Percentiles rank a stretch among this genome's conserved stretches.
Conservation (phyloP, 2,329 filamentous ascomycete species). For the Fusarium subglutinans region DNA sequence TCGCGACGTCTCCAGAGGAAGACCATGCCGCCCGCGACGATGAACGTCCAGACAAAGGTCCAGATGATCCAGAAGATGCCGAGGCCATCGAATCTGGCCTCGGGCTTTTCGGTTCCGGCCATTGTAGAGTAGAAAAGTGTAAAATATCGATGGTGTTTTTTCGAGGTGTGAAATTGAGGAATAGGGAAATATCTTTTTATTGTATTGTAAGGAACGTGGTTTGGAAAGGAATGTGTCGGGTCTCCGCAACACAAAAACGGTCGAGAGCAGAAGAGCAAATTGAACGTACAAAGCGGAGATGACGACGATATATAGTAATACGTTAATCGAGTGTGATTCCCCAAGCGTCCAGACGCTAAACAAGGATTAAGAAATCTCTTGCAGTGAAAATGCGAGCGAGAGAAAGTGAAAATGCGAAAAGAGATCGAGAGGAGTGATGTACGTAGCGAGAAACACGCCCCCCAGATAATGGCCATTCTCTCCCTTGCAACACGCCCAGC, state of each 20-base stretch:
- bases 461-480: not conserved
- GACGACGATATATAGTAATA: conserved; percentile 27
- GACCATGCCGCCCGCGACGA: conserved; percentile 51
- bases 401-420: not conserved
- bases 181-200: not conserved
- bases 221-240: conserved; percentile 30
- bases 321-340: not conserved
- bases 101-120: conserved; percentile 40
- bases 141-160: not conserved
- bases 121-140: conserved; percentile 9
- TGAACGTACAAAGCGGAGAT: conserved; percentile 9
- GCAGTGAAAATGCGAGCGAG: not conserved
- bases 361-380: conserved; percentile 1
- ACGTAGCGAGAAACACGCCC: not conserved
- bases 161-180: not conserved
- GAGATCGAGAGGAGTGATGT: not conserved
- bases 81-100: conserved; percentile 48
- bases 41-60: conserved; percentile 50
- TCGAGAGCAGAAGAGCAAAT: not conserved
- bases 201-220: conserved; percentile 33
- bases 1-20: conserved; percentile 53
- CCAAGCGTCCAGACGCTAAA: conserved; percentile 4
- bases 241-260: conserved; percentile 3
- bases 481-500: conserved; percentile 10
- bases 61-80: conserved; percentile 55